Evolutionary conservation across 2,329 filamentous ascomycete species (phyloP).

Genomic region (Pyricularia pennisetigena): DNA sequence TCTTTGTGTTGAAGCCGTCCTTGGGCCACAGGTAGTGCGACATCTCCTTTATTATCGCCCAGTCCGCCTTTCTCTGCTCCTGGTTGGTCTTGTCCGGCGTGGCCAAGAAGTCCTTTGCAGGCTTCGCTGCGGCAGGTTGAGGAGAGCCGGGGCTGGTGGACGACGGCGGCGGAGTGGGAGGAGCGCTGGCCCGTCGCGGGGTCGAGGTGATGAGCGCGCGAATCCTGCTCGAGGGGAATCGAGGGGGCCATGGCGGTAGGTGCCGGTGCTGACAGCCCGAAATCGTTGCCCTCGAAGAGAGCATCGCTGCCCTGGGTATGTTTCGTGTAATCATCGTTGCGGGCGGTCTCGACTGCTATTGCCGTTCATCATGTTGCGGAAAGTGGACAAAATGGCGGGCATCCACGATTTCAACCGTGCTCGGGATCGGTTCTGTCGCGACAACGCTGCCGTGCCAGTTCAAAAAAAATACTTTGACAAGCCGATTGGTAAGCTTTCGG

Average conservation of each 20-base stretch:
- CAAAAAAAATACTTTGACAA: not conserved
- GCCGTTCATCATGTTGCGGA: not conserved
- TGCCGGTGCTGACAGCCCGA: slow-evolving; percentile 3
- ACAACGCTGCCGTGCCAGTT: not conserved
- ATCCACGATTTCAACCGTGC: not conserved
- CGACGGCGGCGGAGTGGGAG: not conserved
- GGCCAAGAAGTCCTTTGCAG: slow-evolving; percentile 43
- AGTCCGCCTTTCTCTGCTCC: slow-evolving; percentile 92
- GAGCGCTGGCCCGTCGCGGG: not conserved
- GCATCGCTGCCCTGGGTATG: slow-evolving; percentile 9
- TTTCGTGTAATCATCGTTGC: slow-evolving; percentile 9
- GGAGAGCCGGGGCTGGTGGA: not conserved
- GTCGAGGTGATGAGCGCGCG: slow-evolving; percentile 1
- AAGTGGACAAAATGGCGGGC: not conserved
- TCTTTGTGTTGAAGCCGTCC: slow-evolving; percentile 70
- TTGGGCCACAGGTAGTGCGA: slow-evolving; percentile 93
- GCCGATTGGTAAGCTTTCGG: not conserved
- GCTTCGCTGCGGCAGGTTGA: not conserved
- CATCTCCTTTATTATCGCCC: slow-evolving; percentile 99
- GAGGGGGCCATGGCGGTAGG: slow-evolving; percentile 5
- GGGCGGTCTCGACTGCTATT: not conserved
- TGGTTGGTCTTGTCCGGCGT: slow-evolving; percentile 59
- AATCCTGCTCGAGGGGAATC: not conserved
- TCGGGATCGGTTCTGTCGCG: not conserved
- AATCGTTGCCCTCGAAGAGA: slow-evolving; percentile 7